Evolutionary conservation across 1,139 yeast species (phyloP), one percentile per base, ranked within the genome.

Genomic region (Candida albicans): DNA sequence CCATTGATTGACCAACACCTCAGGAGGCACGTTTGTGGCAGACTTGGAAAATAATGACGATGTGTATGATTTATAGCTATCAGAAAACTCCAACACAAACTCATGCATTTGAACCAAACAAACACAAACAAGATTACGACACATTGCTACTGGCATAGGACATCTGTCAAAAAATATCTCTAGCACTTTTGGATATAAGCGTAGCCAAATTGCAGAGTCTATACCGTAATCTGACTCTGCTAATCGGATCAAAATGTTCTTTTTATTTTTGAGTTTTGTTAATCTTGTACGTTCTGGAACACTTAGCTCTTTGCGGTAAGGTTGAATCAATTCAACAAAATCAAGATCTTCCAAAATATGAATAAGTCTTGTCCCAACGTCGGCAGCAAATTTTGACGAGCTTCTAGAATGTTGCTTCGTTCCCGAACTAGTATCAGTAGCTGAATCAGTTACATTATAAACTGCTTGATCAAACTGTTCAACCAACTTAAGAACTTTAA

Each of bases 181-280:
- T 39, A 93, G 67, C 4, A 95, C 67, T 37, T 77, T 79, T 1
- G 98, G 98, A 56, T 87, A 91, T 1, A 86, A 77, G 52, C 96
- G 78, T 54, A 91, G 84, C 99, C 99, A 95, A 22, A 95, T 68
- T 0, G 99, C 96, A 1, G 96, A 84, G 62, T 95, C 99, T 8
- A 93, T 91, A 2, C 98, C 97, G 57, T 90, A 87, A 49, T 87
- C 96, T 2, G 96, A 87, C 54, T 88, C 96, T 0, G 96, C 96
- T 11, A 93, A 66, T 42, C 82, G 75, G 0, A 87, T 71, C 22
- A 95, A 65, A 2, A 87, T 77, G 28, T 86, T 87, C 47, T 81
- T 80, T 52, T 79, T 82, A 39, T 73, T 71, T 47, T 77, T 80
- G 39, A 93, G 64, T 54, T 86, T 87, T 1, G 82, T 57, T 13